Base-by-base conservation (phyloP, 257 asterid species). In the Leonotis leonurus region DNA sequence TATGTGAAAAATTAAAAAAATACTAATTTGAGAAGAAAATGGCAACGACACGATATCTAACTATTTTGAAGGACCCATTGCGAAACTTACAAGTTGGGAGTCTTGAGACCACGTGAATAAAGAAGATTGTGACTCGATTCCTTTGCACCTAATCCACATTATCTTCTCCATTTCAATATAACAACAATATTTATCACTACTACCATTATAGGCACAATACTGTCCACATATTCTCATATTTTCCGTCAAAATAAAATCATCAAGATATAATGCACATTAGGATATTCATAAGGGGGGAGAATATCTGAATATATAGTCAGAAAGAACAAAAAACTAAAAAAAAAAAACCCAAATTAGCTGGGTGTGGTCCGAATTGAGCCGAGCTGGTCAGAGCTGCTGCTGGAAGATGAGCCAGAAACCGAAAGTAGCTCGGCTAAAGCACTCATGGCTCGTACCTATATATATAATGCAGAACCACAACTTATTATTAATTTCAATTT, bases 361-460 rank as follows among this genome's bases (percentile, higher is more conserved):
- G 69, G 82, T 21, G 75, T 76, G 41, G 75, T 59, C 39, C 56
- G 78, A 71, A 70, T 62, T 44, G 85, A 70, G 69, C 75, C 59
- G 51, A 72, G 78, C 68, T 75, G 89, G n/a, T n/a, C n/a, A n/a
- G n/a, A n/a, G 66, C 75, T 37, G 53, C 76, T 36, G 56, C 43
- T 43, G 33, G 81, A 43, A 17, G n/a, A n/a, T n/a, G n/a, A 25
- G 63, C 73, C 76, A 18, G 85, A 67, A 26, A 80, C 89, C 11
- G 95, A 77, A 35, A 91, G 96, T 14, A 84, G 74, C 51, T 85
- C 85, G 67, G 96, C 87, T 62, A 91, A 67, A 35, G 92, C 84
- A 70, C 82, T 84, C 98, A 91, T 91, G 73, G 96, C 96, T 70
- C 94, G 82, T 10, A 90, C 89, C 86, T 79, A 67, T 68, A 60